These are phyloP conservation scores for Aspergillus ostianus DNA, from an alignment of 495 filamentous ascomycete genomes.

Conservation along the genomic window DNA sequence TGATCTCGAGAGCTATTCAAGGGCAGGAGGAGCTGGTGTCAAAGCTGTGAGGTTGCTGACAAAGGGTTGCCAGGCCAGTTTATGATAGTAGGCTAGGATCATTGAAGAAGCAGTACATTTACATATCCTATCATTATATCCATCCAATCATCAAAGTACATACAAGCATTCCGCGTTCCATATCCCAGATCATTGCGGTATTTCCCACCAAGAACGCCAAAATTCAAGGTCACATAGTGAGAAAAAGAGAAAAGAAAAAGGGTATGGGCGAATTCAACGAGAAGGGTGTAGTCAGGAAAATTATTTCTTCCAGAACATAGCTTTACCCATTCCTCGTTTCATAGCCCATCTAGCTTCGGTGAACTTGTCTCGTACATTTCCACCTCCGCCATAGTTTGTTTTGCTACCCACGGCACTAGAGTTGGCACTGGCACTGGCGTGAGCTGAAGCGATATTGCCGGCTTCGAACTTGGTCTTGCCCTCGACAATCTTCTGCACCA, in stretches of 20 bases:
- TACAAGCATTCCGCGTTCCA: not conserved
- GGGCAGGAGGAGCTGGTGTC: conserved; percentile 9
- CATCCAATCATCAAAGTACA: conserved; percentile 12
- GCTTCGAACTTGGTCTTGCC: conserved; percentile 67
- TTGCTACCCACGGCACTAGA: conserved; percentile 26
- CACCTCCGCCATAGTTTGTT: conserved; percentile 34
- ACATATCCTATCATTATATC: conserved; percentile 12
- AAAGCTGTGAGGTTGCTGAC: conserved; percentile 13
- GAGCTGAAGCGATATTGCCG: conserved; percentile 32
- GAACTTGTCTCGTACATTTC: conserved; percentile 38
- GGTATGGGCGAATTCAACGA: conserved; percentile 1
- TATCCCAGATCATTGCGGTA: not conserved
- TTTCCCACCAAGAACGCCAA: not conserved
- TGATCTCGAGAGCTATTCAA: conserved; percentile 30
- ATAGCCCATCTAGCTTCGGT: conserved; percentile 38
- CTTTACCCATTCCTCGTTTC: conserved; percentile 34
- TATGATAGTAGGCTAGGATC: too few relatives aligned
- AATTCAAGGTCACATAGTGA: conserved; percentile 14
- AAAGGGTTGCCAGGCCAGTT: too few relatives aligned
- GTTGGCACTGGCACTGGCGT: conserved; percentile 25
- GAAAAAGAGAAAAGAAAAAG: conserved; percentile 4
- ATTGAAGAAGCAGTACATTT: conserved; percentile 1
- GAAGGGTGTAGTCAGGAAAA: conserved; percentile 16
- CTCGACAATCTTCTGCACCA: conserved; percentile 82
- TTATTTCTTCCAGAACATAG: conserved; percentile 49